A percentile compares a stretch with the other conserved stretches of the same genome.
Evolutionary conservation across 2,329 filamentous ascomycete genomes (phyloP).

Genomic region (Sclerotinia trifoliorum): DNA sequence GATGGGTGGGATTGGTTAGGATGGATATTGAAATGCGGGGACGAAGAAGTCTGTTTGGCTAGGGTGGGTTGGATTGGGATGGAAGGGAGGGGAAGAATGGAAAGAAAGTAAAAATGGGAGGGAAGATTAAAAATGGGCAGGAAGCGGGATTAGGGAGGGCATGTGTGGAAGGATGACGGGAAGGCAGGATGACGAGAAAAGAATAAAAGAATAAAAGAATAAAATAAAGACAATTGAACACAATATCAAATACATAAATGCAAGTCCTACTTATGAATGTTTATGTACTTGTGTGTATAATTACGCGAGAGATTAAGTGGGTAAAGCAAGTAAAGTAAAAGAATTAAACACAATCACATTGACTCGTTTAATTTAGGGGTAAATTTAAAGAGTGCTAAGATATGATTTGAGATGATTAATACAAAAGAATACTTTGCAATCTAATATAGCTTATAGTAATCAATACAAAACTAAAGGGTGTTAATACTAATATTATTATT

Average conservation of each 20-base stretch:
- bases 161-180: not conserved
- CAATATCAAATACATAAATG: not conserved
- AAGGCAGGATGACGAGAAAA: not conserved
- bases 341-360: no score
- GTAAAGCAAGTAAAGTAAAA: no score
- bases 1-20: not conserved
- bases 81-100: not conserved
- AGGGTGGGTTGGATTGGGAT: not conserved
- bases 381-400: no score
- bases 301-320: no score
- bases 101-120: not conserved
- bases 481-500: no score
- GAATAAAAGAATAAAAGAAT: constrained; percentile 1
- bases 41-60: not conserved
- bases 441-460: no score
- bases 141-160: not conserved
- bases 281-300: not conserved
- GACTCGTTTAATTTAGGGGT: no score
- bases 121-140: not conserved
- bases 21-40: not conserved
- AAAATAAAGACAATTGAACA: not conserved
- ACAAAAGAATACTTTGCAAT: no score
- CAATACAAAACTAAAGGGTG: no score
- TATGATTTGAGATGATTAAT: no score
- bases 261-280: not conserved